Percentiles rank a stretch among this genome's conserved stretches.
phyloP scores from a whole-genome alignment of 345 rosid genomes.

The Eucalyptus pauciflora region DNA sequence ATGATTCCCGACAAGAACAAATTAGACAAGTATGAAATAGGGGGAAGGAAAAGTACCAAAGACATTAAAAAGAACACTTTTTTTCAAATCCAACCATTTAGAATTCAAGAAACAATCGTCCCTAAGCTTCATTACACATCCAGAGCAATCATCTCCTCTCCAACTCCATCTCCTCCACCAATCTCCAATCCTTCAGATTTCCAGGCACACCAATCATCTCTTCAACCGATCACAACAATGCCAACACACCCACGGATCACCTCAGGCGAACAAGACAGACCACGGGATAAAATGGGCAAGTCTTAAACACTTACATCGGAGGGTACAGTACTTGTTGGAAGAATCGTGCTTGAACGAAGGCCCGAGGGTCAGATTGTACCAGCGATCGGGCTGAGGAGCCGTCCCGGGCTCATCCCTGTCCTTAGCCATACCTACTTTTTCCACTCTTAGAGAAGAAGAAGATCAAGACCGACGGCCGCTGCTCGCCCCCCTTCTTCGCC shows the following conservation, averaged over 20 bases:
- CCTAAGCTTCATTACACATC: background rate
- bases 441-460: background rate
- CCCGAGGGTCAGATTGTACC: slow-evolving; percentile 70
- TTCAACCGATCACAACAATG: background rate
- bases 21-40: background rate
- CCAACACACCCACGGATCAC: background rate
- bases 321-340: slow-evolving; percentile 55
- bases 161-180: background rate
- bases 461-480: background rate
- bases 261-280: background rate
- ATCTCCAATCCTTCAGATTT: background rate
- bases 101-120: background rate
- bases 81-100: background rate
- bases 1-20: background rate
- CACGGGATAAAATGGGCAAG: background rate
- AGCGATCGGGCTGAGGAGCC: slow-evolving; percentile 68
- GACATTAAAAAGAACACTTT: background rate
- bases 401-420: slow-evolving; percentile 47
- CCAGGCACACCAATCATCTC: background rate
- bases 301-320: slow-evolving; percentile 38
- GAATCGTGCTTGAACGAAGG: slow-evolving; percentile 51
- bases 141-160: background rate
- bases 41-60: background rate
- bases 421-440: slow-evolving; percentile 29
- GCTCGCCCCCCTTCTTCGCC: background rate